Evolutionary conservation across 2,329 filamentous ascomycete species (phyloP).

Genomic region (Celoporthe dispersa): DNA sequence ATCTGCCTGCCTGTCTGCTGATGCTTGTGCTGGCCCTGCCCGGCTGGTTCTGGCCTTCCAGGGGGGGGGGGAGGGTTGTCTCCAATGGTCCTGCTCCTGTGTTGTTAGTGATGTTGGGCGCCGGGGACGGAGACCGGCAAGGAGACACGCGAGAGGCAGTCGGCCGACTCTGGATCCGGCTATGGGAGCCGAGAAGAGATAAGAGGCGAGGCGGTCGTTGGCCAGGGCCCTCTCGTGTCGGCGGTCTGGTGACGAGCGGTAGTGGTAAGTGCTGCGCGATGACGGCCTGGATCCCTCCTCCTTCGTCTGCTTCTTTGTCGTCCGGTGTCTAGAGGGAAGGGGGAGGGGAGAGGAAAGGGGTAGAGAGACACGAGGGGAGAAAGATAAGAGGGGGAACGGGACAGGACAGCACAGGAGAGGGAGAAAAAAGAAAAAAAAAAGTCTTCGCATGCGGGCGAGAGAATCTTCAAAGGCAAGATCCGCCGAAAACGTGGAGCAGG

Average conservation of each 20-base stretch:
- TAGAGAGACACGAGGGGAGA: not conserved
- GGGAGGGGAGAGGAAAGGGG: not conserved
- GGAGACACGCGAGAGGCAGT: slow-evolving; percentile 15
- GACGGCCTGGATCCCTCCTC: not conserved
- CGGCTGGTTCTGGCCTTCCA: not conserved
- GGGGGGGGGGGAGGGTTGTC: too few species aligned
- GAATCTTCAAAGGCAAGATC: slow-evolving; percentile 20
- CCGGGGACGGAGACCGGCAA: slow-evolving; percentile 2
- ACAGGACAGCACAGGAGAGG: not conserved
- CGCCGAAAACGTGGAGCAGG: slow-evolving; percentile 29
- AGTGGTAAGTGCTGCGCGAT: not conserved
- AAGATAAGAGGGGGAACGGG: not conserved
- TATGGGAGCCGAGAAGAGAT: slow-evolving; percentile 24
- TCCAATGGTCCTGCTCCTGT: not conserved
- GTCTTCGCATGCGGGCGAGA: slow-evolving; percentile 21
- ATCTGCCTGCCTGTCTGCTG: not conserved
- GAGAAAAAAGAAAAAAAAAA: slow-evolving; percentile 15
- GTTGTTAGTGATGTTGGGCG: not conserved
- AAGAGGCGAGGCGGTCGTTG: slow-evolving; percentile 28
- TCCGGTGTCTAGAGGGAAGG: too few species aligned
- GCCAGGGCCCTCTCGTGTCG: slow-evolving; percentile 7
- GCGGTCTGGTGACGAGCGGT: slow-evolving; percentile 3
- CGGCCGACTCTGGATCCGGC: slow-evolving; percentile 24
- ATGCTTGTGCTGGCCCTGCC: not conserved
- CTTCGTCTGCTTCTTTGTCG: slow-evolving; percentile 1